Percentiles rank a stretch among this genome's conserved stretches.
phyloP scores from a whole-genome alignment of 352 stramenopile genomes.

The Blastocystis hominis region DNA sequence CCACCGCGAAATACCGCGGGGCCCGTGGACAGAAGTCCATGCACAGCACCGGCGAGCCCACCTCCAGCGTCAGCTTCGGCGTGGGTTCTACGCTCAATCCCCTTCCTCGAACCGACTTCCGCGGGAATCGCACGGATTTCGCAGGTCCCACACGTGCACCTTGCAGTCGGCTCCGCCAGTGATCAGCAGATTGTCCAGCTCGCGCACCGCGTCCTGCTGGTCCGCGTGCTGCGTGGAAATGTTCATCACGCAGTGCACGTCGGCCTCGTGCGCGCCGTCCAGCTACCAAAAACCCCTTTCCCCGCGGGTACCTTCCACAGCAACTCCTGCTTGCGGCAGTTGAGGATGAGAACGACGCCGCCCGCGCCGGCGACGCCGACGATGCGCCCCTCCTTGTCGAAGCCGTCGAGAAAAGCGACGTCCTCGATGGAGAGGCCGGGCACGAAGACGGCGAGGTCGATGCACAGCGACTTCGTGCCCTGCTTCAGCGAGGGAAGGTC shows the following conservation, averaged over 20 bases:
- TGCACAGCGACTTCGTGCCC: neutral
- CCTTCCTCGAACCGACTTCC: neutral
- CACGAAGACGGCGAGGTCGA: neutral
- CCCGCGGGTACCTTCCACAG: neutral
- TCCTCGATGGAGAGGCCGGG: neutral
- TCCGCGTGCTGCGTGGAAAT: neutral
- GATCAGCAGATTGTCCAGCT: neutral
- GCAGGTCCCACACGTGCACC: conserved; percentile 20
- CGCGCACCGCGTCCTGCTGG: neutral
- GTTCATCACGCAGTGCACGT: conserved; percentile 35
- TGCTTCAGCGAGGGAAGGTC: neutral
- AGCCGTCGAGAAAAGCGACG: conserved; percentile 20
- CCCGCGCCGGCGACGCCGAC: neutral
- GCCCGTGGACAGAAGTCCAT: conserved; percentile 26
- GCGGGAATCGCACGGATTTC: neutral
- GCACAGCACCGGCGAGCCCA: neutral
- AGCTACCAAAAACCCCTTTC: neutral
- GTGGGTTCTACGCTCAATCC: neutral
- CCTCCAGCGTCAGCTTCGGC: neutral
- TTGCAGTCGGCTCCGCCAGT: conserved; percentile 26
- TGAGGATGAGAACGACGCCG: neutral
- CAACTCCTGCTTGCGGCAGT: neutral
- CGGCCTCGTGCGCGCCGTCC: neutral
- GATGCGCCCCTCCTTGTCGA: neutral
- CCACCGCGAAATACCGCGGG: conserved; percentile 1